These are phyloP conservation scores for Diaporthe citri DNA, from an alignment of 2,329 filamentous ascomycete species.

Conservation along the genomic window DNA sequence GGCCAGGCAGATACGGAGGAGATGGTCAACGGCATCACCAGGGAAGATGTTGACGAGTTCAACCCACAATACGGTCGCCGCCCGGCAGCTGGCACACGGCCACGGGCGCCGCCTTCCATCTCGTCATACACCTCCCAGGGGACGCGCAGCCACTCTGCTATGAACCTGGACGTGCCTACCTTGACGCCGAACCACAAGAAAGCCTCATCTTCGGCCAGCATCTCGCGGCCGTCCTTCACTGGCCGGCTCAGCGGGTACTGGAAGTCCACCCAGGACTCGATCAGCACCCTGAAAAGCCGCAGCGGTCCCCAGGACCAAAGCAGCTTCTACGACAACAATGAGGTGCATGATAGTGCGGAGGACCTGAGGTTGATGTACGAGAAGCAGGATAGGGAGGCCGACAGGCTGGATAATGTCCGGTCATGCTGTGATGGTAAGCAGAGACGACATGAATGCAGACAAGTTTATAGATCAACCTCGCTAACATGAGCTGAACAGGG, in stretches of 20 bases:
- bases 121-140: conserved; percentile 85
- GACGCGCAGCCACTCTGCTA: conserved; percentile 72
- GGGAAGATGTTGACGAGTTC: conserved; percentile 81
- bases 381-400: conserved; percentile 79
- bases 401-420: conserved; percentile 91
- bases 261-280: conserved; percentile 64
- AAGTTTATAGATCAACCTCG: not conserved
- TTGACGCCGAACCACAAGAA: conserved; percentile 64
- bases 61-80: conserved; percentile 72
- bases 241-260: conserved; percentile 72
- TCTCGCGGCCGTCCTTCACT: conserved; percentile 32
- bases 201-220: conserved; percentile 42
- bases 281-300: conserved; percentile 67
- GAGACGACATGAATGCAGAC: not conserved
- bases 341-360: conserved; percentile 82
- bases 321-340: conserved; percentile 66
- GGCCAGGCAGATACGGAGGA: conserved; percentile 73
- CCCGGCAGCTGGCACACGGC: conserved; percentile 59
- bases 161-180: conserved; percentile 67
- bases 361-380: conserved; percentile 86
- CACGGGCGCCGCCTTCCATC: conserved; percentile 72
- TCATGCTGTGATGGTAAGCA: conserved; percentile 95
- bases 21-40: conserved; percentile 67
- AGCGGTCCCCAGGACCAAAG: conserved; percentile 54
- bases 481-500: conserved; percentile 56